Evolutionary conservation across 352 stramenopile species (phyloP), one percentile per base, ranked within the genome.

Genomic region (Phytopythium delawarense): DNA sequence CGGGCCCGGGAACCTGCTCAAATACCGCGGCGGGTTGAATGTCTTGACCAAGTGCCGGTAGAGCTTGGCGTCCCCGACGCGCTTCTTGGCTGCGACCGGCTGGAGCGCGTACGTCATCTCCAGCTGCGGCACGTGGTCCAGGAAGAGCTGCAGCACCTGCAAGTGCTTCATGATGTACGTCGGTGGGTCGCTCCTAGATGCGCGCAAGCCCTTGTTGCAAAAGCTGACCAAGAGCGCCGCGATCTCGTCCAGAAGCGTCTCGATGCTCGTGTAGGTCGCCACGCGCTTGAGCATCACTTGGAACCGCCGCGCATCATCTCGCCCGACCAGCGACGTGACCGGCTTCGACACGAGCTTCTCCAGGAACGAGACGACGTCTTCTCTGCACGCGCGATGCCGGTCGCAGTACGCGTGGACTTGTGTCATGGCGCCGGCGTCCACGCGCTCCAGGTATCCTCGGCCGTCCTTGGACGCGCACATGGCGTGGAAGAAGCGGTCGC

Each of bases 341-440:
- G 76, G 74, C 23, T 79, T 78, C 13, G 78, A 81, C 55, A 82
- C 61, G 35, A 94, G 62, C 57, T 84, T 88, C 9, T 74, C 69
- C 9, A 85, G 46, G 1, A 94, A 44, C 35, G 76, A 66, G 4
- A 53, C 59, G 53, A 89, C 65, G 51, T 84, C 69, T 25, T 78
- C 62, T 6, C 64, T 65, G 35, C 70, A 72, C 5, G 68, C 55
- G 8, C 61, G 59, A 70, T 94, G 85, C 6, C 83, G 85, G n/a
- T 76, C 70, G 34, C 85, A 94, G 60, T 89, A 94, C 25, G 73
- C 81, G 54, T 89, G 79, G 50, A 76, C 79, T 44, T 81, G 69
- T 9, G 67, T 59, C 18, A 89, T 73, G n/a, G 18, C 42, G 16
- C 57, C 61, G 44, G n/a, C 49, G 34, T 51, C 71, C n/a, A 48